Evolutionary conservation across 2,329 filamentous ascomycete genomes (phyloP).

Genomic region (Botryotinia globosa): DNA sequence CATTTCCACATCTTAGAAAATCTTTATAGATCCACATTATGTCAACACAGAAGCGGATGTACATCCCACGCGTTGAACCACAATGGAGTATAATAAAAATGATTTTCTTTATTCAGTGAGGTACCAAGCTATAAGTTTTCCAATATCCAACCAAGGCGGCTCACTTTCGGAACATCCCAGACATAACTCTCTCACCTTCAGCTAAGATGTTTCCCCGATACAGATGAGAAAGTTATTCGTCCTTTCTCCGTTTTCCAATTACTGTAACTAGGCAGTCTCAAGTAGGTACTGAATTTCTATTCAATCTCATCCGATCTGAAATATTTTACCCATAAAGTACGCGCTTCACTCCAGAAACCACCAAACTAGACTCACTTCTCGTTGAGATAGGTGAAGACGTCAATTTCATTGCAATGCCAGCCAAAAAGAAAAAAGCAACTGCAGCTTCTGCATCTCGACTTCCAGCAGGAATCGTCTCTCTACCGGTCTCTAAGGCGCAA

Average conservation of each 20-base stretch:
- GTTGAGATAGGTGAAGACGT: accelerated
- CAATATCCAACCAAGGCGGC: neutral
- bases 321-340: too few species aligned
- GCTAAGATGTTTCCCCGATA: neutral
- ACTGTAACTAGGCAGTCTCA: neutral
- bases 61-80: neutral
- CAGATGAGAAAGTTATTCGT: accelerated
- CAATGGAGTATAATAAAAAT: neutral
- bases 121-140: neutral
- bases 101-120: neutral
- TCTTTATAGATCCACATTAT: accelerated
- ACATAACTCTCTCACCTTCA: neutral
- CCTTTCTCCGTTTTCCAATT: neutral
- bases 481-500: neutral
- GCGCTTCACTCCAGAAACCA: neutral
- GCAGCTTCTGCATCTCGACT: neutral
- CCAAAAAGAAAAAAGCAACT: constrained; percentile 3
- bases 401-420: neutral
- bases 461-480: neutral
- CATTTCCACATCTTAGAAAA: accelerated
- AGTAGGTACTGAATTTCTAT: neutral
- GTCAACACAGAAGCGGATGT: too few species aligned
- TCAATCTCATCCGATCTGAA: neutral
- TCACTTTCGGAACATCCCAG: neutral
- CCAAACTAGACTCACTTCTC: too few species aligned